phyloP scores from a whole-genome alignment of 2,329 filamentous ascomycete genomes.

The Cercospora canescens region DNA sequence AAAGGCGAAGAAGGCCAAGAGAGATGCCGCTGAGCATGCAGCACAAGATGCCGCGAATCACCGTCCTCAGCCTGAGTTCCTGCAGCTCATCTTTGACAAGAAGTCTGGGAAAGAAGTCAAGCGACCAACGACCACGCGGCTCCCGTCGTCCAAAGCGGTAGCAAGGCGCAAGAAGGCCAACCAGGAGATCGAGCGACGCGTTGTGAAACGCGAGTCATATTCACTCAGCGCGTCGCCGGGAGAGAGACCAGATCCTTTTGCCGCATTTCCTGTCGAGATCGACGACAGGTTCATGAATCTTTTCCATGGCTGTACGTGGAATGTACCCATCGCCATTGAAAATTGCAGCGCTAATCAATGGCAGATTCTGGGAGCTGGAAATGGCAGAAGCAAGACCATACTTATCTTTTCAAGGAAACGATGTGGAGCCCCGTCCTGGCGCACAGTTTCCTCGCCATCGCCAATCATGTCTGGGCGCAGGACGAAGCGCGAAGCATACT shows the following conservation, averaged over 20 bases:
- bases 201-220: conserved; percentile 13
- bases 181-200: neutral
- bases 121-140: neutral
- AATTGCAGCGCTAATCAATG: neutral
- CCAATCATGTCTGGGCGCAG: conserved; percentile 18
- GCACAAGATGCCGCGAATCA: neutral
- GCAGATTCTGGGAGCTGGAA: conserved; percentile 10
- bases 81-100: conserved; percentile 18
- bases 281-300: conserved; percentile 16
- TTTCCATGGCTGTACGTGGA: conserved; percentile 9
- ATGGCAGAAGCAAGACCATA: conserved; percentile 10
- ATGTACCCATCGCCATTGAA: neutral
- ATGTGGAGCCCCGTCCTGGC: conserved; percentile 13
- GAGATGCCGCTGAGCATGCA: neutral
- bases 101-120: conserved; percentile 17
- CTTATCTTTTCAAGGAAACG: conserved; percentile 15
- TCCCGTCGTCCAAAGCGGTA: neutral
- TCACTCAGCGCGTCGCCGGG: conserved; percentile 17
- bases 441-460: conserved; percentile 21
- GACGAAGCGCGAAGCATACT: conserved; percentile 14
- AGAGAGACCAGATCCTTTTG: conserved; percentile 20
- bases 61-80: neutral
- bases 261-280: conserved; percentile 17
- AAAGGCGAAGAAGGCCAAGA: neutral
- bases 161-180: neutral